A percentile compares a stretch with the other conserved stretches of the same genome.
Evolutionary conservation across 2,329 filamentous ascomycete species (phyloP).

Genomic region (Aspergillus neoniger): DNA sequence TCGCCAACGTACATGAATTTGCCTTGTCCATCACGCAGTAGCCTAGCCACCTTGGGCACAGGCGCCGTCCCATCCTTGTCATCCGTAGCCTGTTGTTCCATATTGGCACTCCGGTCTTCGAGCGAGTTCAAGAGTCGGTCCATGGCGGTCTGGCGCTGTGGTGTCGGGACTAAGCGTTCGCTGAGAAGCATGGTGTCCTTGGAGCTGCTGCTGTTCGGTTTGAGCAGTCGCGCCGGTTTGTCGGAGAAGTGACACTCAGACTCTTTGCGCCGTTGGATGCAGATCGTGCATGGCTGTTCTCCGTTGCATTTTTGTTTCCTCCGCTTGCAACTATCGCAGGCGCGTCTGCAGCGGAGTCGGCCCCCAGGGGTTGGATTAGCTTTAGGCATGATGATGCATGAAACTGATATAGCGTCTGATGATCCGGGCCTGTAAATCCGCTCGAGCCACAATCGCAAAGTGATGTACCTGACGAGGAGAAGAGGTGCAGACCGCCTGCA

Average conservation of each 20-base stretch:
- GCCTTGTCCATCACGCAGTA: constrained; percentile 55
- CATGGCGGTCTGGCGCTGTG: constrained; percentile 38
- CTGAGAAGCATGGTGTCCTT: constrained; percentile 39
- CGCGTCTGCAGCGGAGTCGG: constrained; percentile 40
- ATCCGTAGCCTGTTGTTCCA: constrained; percentile 32
- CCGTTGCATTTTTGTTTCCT: constrained; percentile 57
- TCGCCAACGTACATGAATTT: constrained; percentile 59
- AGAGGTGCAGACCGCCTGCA: background rate
- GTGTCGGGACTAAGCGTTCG: constrained; percentile 32
- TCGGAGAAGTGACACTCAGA: constrained; percentile 46
- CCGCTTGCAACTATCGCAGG: constrained; percentile 50
- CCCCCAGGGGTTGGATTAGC: constrained; percentile 32
- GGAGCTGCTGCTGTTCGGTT: constrained; percentile 20
- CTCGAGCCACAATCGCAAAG: background rate
- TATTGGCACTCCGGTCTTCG: constrained; percentile 32
- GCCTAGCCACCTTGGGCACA: constrained; percentile 44
- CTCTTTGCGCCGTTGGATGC: constrained; percentile 45
- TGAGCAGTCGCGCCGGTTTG: constrained; percentile 38
- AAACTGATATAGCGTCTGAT: background rate
- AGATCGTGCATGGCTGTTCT: constrained; percentile 54
- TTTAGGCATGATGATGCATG: constrained; percentile 29
- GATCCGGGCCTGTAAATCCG: background rate
- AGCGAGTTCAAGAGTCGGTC: constrained; percentile 36
- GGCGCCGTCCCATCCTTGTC: constrained; percentile 38
- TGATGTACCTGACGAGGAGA: background rate